Percentiles rank a stretch among this genome's conserved stretches.
These are phyloP conservation scores for Talaromyces sp. DNA, from an alignment of 2,329 filamentous ascomycete genomes.

Conservation along the genomic window DNA sequence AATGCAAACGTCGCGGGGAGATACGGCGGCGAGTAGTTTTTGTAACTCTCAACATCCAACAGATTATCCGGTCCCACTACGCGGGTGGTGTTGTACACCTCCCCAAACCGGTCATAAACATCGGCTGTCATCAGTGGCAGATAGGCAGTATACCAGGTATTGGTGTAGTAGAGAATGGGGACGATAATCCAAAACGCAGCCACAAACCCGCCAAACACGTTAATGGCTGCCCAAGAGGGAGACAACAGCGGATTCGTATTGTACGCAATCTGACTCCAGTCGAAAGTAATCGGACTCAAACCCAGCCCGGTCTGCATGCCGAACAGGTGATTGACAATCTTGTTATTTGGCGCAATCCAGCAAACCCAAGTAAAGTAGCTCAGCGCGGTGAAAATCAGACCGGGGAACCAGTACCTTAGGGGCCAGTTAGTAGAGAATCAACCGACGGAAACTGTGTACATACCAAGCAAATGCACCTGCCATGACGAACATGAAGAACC, in stretches of 20 bases:
- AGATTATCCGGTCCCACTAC: constrained; percentile 51
- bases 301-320: constrained; percentile 31
- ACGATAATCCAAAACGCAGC: constrained; percentile 25
- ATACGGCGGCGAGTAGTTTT: constrained; percentile 60
- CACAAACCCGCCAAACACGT: constrained; percentile 27
- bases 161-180: constrained; percentile 41
- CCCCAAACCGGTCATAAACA: constrained; percentile 58
- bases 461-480: constrained; percentile 22
- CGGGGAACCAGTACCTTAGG: constrained; percentile 51
- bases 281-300: constrained; percentile 27
- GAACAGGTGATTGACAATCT: constrained; percentile 45
- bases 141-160: constrained; percentile 51
- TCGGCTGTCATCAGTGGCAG: constrained; percentile 56
- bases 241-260: constrained; percentile 31
- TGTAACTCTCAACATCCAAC: constrained; percentile 57
- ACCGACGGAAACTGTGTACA: not conserved
- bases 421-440: not conserved
- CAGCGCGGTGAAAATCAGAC: constrained; percentile 46
- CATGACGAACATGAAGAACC: constrained; percentile 33
- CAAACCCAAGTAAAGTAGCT: constrained; percentile 47
- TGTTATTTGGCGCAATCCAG: constrained; percentile 47
- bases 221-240: constrained; percentile 26
- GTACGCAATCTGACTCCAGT: constrained; percentile 31
- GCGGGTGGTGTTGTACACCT: constrained; percentile 53
- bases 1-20: constrained; percentile 54